Percentiles rank a stretch among this genome's conserved stretches.
Conservation (phyloP, 2,329 filamentous ascomycete species). For the Phialophora verrucosa region DNA sequence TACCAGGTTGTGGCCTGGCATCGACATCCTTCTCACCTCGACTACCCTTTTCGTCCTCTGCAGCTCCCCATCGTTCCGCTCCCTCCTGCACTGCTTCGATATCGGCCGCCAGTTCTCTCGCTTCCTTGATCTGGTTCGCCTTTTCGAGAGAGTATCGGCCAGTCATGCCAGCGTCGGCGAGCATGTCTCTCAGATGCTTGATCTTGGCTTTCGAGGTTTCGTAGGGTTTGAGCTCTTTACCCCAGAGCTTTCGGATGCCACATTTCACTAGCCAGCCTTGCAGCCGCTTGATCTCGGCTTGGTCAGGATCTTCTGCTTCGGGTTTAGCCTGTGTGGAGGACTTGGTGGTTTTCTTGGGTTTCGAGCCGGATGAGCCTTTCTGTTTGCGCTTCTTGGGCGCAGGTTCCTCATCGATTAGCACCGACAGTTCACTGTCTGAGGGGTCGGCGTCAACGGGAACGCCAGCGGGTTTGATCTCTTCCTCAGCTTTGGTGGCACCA, state of each 20-base stretch:
- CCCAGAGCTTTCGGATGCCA: conserved; percentile 91
- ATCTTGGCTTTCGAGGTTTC: conserved; percentile 80
- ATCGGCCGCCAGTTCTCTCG: conserved; percentile 81
- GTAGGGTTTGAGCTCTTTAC: conserved; percentile 77
- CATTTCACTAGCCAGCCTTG: conserved; percentile 89
- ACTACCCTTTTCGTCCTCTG: conserved; percentile 49
- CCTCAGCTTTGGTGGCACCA: conserved; percentile 16
- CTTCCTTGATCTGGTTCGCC: conserved; percentile 84
- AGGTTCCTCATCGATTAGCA: conserved; percentile 76
- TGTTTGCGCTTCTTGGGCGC: conserved; percentile 61
- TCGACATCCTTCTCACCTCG: conserved; percentile 39
- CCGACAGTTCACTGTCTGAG: conserved; percentile 71
- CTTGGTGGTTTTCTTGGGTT: conserved; percentile 38
- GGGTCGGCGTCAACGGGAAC: conserved; percentile 45
- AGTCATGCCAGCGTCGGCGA: conserved; percentile 83
- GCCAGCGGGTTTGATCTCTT: conserved; percentile 6
- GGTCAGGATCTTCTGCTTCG: conserved; percentile 64
- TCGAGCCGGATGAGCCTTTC: conserved; percentile 44
- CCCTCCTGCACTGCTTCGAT: conserved; percentile 84
- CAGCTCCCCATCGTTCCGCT: conserved; percentile 74
- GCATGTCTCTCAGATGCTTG: conserved; percentile 75
- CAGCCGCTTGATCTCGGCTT: conserved; percentile 83
- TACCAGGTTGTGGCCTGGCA: conserved; percentile 45
- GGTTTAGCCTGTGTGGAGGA: conserved; percentile 48
- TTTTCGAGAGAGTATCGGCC: conserved; percentile 85